phyloP scores from a whole-genome alignment of 2,329 filamentous ascomycete species.

The Phyllosticta paracitricarpa region DNA sequence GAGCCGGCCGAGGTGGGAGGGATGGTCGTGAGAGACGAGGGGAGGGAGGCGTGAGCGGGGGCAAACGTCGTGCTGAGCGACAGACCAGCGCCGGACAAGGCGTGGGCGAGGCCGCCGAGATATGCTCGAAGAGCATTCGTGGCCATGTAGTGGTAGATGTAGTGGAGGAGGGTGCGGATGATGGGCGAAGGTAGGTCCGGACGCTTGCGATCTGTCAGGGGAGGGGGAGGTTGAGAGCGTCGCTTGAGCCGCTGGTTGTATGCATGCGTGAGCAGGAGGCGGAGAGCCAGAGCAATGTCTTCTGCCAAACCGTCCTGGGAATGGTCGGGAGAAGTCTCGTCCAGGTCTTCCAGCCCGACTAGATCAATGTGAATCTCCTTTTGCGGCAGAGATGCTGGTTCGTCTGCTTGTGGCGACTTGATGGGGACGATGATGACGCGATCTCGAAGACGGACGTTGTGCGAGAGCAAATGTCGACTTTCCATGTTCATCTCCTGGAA shows the following conservation, averaged over 20 bases:
- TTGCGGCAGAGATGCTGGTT: slow-evolving; percentile 31
- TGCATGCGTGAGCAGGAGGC: slow-evolving; percentile 67
- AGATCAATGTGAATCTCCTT: slow-evolving; percentile 60
- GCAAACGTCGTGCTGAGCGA: slow-evolving; percentile 18
- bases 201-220: slow-evolving; percentile 42
- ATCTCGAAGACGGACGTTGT: slow-evolving; percentile 56
- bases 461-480: slow-evolving; percentile 59
- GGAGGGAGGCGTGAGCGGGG: slow-evolving; percentile 1
- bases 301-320: slow-evolving; percentile 47
- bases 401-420: slow-evolving; percentile 12
- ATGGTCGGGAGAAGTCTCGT: slow-evolving; percentile 14
- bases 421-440: slow-evolving; percentile 27
- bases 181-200: slow-evolving; percentile 45
- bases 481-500: slow-evolving; percentile 86
- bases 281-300: slow-evolving; percentile 55
- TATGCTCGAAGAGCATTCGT: slow-evolving; percentile 27
- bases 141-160: slow-evolving; percentile 40
- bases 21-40: not conserved
- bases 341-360: slow-evolving; percentile 46
- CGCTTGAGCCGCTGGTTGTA: slow-evolving; percentile 66
- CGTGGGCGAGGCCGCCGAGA: slow-evolving; percentile 16
- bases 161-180: slow-evolving; percentile 47
- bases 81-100: slow-evolving; percentile 22
- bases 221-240: slow-evolving; percentile 54
- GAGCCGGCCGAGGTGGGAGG: slow-evolving; percentile 18